A percentile compares a stretch with the other conserved stretches of the same genome.
Evolutionary conservation across 164 flowering plant species (phyloP).

Genomic region (Magnolia kwangsiensis): DNA sequence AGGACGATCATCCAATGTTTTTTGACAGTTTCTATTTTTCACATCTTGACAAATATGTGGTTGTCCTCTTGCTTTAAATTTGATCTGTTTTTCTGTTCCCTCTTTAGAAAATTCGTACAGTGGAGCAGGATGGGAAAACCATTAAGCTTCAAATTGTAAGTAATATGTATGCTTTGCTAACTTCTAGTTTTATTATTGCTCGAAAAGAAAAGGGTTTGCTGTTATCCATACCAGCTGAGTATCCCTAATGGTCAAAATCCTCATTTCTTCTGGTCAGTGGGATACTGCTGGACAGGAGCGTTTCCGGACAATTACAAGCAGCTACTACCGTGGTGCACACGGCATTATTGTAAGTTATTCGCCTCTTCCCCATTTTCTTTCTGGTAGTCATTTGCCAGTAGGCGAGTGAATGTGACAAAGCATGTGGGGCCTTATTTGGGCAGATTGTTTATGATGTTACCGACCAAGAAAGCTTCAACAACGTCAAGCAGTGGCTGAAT

Average conservation of each 20-base stretch:
- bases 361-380: not conserved
- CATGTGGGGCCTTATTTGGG: not conserved
- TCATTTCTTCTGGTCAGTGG: conserved; percentile 41
- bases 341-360: conserved; percentile 60
- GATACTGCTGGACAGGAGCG: conserved; percentile 90
- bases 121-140: conserved; percentile 47
- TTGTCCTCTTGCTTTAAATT: not conserved
- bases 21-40: not conserved
- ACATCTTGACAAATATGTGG: not conserved
- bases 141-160: conserved; percentile 49
- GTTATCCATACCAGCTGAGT: not conserved
- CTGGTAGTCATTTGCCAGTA: not conserved
- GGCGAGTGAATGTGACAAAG: not conserved
- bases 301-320: conserved; percentile 79
- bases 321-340: conserved; percentile 88
- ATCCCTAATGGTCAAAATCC: not conserved
- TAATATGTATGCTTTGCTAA: not conserved
- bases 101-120: conserved; percentile 43
- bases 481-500: conserved; percentile 36
- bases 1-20: not conserved
- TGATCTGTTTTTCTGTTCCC: not conserved
- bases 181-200: not conserved
- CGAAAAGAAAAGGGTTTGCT: not conserved
- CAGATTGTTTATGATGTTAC: conserved; percentile 38
- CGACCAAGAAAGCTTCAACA: conserved; percentile 37